Evolutionary conservation across 148 eudicot species (phyloP), one percentile per base, ranked within the genome.

Genomic region (Selenicereus undatus): DNA sequence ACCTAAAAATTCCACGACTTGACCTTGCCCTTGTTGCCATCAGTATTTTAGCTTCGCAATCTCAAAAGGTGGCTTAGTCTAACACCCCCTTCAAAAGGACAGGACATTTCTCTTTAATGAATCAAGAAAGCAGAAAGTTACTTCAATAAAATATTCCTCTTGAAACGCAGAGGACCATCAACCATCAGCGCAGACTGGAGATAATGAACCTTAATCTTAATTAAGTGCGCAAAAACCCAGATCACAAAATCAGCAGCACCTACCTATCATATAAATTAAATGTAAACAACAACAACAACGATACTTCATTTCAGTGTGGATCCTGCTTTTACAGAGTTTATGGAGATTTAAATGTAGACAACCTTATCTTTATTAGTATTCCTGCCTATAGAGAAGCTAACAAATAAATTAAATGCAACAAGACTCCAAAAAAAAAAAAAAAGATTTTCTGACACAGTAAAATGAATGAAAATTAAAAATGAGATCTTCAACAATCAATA

Each of bases 141-240:
- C 17, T 71, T 39, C 50, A 71, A 22, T 51, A 22, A 73, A 21
- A 22, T 43, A 36, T 8, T 42, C 51, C 75, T 42, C 24, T 1
- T 29, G 42, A 42, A 42, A 56, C 16, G 18, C 16, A n/a, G 62
- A 48, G 27, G 76, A 50, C 60, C 76, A 74, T 74, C 30, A 50
- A 24, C 36, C 58, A 74, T 74, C 60, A 74, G 60, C 11, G 26
- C 62, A 50, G 62, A 74, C 20, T 74, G 54, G 76, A 62, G 76
- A 74, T 12, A 74, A 74, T 24, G 76, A 74, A 39, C 74, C 76
- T 27, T 48, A 74, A 22, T 74, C 76, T 27, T 48, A 74, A 22
- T 74, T 50, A 74, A 48, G 62, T 73, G 30, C 10, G 12, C 27
- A 26, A 74, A 50, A 76, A 58, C 66, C 78, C 78, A 54, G 27